A percentile compares a stretch with the other conserved stretches of the same genome.
Evolutionary conservation across 169 alveolate species (phyloP).

Genomic region (Eimeria praecox): DNA sequence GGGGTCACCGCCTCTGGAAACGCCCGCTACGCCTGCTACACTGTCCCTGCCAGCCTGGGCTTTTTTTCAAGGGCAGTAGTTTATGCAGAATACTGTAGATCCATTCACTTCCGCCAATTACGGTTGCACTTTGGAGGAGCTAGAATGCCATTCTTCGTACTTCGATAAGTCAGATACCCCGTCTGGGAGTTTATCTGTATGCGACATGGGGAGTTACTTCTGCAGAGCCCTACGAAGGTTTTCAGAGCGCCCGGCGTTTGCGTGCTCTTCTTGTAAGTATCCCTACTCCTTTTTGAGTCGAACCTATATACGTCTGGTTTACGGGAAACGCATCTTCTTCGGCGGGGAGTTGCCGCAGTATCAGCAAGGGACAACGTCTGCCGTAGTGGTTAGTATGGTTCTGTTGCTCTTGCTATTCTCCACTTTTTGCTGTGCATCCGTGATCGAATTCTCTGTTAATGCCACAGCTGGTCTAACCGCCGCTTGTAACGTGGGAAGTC

Average conservation of each 20-base stretch:
- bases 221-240: background rate
- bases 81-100: background rate
- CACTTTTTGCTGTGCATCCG: too few species aligned
- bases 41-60: background rate
- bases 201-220: background rate
- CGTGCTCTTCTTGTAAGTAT: background rate
- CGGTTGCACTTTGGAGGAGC: background rate
- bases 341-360: too few species aligned
- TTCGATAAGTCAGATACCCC: background rate
- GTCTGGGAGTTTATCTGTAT: background rate
- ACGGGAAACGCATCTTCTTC: too few species aligned
- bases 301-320: background rate
- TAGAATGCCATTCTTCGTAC: background rate
- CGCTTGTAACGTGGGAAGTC: background rate
- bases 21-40: background rate
- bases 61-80: background rate
- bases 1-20: background rate
- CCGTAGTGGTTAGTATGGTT: too few species aligned
- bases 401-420: too few species aligned
- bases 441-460: background rate
- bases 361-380: too few species aligned
- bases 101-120: background rate
- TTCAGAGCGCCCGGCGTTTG: background rate
- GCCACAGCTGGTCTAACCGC: background rate
- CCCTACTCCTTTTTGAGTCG: background rate